Percentiles rank a stretch among this genome's conserved stretches.
These are phyloP conservation scores for Glycine soja DNA, from an alignment of 306 rosid species.

Conservation along the genomic window DNA sequence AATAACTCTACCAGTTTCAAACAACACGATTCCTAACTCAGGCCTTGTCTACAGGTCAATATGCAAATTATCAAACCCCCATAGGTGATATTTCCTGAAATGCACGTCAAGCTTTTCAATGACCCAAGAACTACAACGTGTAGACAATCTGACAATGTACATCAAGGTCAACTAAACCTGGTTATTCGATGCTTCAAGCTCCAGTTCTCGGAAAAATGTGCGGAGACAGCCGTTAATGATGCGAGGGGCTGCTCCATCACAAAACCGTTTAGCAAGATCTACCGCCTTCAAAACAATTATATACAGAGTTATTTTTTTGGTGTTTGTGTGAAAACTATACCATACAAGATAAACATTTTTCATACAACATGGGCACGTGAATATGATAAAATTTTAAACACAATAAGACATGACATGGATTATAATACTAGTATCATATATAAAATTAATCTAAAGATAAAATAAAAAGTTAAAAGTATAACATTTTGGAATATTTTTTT, in stretches of 20 bases:
- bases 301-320: neutral
- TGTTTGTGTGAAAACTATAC: neutral
- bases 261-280: slow-evolving; percentile 94
- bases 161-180: slow-evolving; percentile 36
- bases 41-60: neutral
- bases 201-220: slow-evolving; percentile 64
- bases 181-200: slow-evolving; percentile 45
- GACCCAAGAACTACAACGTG: neutral
- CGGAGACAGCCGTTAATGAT: slow-evolving; percentile 91
- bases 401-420: neutral
- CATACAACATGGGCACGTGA: neutral
- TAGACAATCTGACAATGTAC: slow-evolving; percentile 6
- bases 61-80: slow-evolving; percentile 14
- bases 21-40: slow-evolving; percentile 1
- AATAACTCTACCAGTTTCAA: slow-evolving; percentile 3
- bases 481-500: neutral
- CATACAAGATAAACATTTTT: neutral
- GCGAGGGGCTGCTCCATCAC: slow-evolving; percentile 96
- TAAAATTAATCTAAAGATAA: neutral
- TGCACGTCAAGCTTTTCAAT: slow-evolving; percentile 12
- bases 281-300: slow-evolving; percentile 70
- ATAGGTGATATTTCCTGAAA: slow-evolving; percentile 17
- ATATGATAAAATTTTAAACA: neutral
- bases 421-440: neutral
- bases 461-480: neutral